Base-by-base conservation (phyloP, 352 stramenopile genomes). In the Phytopythium montanum region DNA sequence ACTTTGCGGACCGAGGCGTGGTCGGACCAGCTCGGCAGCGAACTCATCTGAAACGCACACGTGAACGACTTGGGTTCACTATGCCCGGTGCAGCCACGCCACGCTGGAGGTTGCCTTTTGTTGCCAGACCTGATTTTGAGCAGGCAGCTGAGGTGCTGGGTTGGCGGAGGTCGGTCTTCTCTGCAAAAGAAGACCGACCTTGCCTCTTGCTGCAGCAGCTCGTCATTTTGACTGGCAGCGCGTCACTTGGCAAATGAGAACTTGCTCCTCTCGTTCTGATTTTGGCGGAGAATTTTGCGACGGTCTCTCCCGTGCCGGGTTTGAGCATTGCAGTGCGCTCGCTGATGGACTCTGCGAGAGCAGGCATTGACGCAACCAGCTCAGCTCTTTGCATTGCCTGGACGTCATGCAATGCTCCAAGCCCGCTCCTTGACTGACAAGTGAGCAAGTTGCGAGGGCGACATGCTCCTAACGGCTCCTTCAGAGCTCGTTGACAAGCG, bases 111-210 rank as follows among this genome's bases (percentile, higher is more conserved):
- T 46, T 1, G 21, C 19, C 6, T 3, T 10, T n/a, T 25, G 39
- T n/a, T n/a, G 39, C 39, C 33, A 44, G 29, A 33, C n/a, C 50
- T 56, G 50, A 56, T 56, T 56, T 42, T 13, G n/a, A 56, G 36
- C 1, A 21, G 31, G 50, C 50, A 56, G 50, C 50, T 56, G 50
- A 56, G 50, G 19, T 31, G 49, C 26, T 42, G 50, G 50, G 50
- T 54, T 39, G 49, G 28, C 44, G n/a, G n/a, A 18, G 13, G 36
- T 42, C 36, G 36, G 36, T 18, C 33, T 10, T 42, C 14, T n/a
- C n/a, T n/a, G n/a, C n/a, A n/a, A n/a, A n/a, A n/a, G n/a, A n/a
- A n/a, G n/a, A n/a, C n/a, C n/a, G n/a, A n/a, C n/a, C n/a, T n/a
- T n/a, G n/a, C n/a, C n/a, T n/a, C n/a, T n/a, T n/a, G n/a, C n/a